Conservation (phyloP, 2,329 filamentous ascomycete genomes). For the Cytospora piceicola region DNA sequence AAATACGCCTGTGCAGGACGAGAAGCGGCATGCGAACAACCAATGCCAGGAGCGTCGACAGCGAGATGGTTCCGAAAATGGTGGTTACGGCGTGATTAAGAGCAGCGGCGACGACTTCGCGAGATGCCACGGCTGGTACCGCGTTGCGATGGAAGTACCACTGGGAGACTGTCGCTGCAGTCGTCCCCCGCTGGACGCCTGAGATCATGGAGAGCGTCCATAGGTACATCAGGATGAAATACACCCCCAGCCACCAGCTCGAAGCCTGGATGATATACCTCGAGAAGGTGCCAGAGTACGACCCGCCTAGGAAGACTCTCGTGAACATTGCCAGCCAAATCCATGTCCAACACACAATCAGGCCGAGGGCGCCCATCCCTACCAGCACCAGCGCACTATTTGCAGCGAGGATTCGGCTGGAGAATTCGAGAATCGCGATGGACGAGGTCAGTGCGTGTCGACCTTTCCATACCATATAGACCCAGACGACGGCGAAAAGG, state of each 20-base stretch:
- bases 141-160: slow-evolving; percentile 98
- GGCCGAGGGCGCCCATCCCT: slow-evolving; percentile 76
- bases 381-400: slow-evolving; percentile 82
- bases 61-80: slow-evolving; percentile 88
- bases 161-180: slow-evolving; percentile 92
- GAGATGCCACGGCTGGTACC: slow-evolving; percentile 74
- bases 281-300: slow-evolving; percentile 66
- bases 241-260: slow-evolving; percentile 93
- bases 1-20: slow-evolving; percentile 73
- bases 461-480: slow-evolving; percentile 80
- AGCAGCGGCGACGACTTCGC: slow-evolving; percentile 81
- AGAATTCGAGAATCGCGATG: slow-evolving; percentile 88
- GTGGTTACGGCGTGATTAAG: slow-evolving; percentile 80
- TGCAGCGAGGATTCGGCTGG: slow-evolving; percentile 81
- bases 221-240: slow-evolving; percentile 91
- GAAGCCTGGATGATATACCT: slow-evolving; percentile 81
- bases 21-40: slow-evolving; percentile 84
- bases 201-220: slow-evolving; percentile 91
- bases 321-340: slow-evolving; percentile 97
- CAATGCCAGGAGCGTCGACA: slow-evolving; percentile 81
- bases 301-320: slow-evolving; percentile 89
- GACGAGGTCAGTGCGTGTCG: slow-evolving; percentile 81
- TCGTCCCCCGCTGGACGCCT: slow-evolving; percentile 86
- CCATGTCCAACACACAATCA: slow-evolving; percentile 91
- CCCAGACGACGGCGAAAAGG: slow-evolving; percentile 74